These are phyloP conservation scores for Rhodotorula sp. DNA, from an alignment of 1,284 basidiomycete genomes.

Conservation along the genomic window DNA sequence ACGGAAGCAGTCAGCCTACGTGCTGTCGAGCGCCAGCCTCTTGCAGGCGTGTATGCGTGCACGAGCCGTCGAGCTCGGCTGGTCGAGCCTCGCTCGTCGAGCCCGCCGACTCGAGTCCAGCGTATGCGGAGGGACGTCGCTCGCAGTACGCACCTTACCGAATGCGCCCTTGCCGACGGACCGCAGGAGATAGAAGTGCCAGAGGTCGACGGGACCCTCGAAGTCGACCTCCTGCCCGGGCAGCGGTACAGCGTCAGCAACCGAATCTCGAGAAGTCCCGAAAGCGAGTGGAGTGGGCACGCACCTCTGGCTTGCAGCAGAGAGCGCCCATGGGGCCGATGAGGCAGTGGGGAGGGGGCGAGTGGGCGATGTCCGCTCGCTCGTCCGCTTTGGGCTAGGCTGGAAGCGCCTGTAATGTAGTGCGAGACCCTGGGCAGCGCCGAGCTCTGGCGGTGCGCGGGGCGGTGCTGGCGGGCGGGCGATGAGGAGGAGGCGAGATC, in stretches of 20 bases:
- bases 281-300: constrained; percentile 16
- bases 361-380: not conserved
- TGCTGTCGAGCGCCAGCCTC: too few species aligned
- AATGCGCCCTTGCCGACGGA: constrained; percentile 94
- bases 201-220: constrained; percentile 93
- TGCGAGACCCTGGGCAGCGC: too few species aligned
- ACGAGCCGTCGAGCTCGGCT: not conserved
- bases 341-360: not conserved
- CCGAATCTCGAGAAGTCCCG: not conserved
- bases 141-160: constrained; percentile 72
- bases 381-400: too few species aligned
- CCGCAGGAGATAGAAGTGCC: constrained; percentile 90
- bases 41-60: not conserved
- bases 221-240: constrained; percentile 85
- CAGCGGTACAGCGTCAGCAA: not conserved
- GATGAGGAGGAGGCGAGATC: too few species aligned
- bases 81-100: not conserved
- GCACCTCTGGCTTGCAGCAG: constrained; percentile 59
- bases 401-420: not conserved
- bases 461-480: too few species aligned
- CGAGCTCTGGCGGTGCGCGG: too few species aligned
- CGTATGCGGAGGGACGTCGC: not conserved
- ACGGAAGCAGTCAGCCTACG: not conserved
- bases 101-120: not conserved
- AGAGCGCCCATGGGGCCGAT: constrained; percentile 54